Evolutionary conservation across 2,329 filamentous ascomycete genomes (phyloP).

Genomic region (Lojkania enalia): DNA sequence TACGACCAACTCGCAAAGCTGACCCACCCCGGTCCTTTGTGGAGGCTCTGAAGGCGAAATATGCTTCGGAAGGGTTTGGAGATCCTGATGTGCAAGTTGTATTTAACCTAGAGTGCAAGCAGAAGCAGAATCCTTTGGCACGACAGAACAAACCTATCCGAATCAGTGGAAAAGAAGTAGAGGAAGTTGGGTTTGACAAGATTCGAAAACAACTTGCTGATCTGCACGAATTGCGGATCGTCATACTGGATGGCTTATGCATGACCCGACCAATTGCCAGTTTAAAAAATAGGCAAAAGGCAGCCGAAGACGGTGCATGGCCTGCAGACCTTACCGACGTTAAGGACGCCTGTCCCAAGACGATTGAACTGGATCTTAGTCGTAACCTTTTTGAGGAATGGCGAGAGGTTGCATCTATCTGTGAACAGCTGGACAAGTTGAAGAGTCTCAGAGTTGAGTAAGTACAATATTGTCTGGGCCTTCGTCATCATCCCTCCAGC

Average conservation of each 20-base stretch:
- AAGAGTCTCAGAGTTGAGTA: constrained; percentile 72
- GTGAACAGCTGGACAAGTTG: constrained; percentile 67
- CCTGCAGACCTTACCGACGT: constrained; percentile 54
- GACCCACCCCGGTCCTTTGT: constrained; percentile 75
- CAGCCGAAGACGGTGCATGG: constrained; percentile 24
- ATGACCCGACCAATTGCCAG: constrained; percentile 52
- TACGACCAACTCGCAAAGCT: constrained; percentile 72
- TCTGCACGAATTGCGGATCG: constrained; percentile 75
- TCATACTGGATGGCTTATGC: constrained; percentile 77
- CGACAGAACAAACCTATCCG: constrained; percentile 59
- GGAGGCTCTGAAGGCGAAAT: constrained; percentile 80
- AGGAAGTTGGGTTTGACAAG: constrained; percentile 96
- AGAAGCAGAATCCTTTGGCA: constrained; percentile 20
- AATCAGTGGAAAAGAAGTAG: constrained; percentile 79
- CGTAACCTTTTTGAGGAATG: constrained; percentile 77
- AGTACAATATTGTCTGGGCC: constrained; percentile 29
- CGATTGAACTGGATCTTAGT: constrained; percentile 79
- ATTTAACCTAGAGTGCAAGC: constrained; percentile 25
- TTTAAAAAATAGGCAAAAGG: constrained; percentile 18
- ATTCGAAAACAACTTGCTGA: constrained; percentile 78
- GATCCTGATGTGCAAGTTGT: constrained; percentile 38
- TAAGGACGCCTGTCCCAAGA: constrained; percentile 57
- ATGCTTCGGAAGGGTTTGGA: constrained; percentile 64
- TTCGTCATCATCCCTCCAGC: not conserved
- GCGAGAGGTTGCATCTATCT: constrained; percentile 70